Evolutionary conservation across 139 green algal species (phyloP), one percentile per base, ranked within the genome.

Genomic region (Coccomyxa sp.): DNA sequence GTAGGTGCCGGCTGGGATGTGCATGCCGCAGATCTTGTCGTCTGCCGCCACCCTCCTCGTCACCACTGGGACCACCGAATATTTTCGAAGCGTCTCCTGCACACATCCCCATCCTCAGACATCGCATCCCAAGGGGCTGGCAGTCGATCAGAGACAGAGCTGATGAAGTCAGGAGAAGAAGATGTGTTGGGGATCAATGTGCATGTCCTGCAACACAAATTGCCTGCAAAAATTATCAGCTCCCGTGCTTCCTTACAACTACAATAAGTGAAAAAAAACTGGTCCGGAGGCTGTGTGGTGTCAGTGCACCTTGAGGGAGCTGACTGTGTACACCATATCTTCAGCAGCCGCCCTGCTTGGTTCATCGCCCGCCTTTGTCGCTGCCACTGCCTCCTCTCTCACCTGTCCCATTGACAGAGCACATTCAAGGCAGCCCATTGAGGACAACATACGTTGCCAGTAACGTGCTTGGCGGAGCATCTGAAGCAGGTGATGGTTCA

Each of bases 1-100:
- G 89, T 93, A 93, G 63, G 89, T 93, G 76, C 92, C 93, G 12
- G 32, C 76, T 13, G 95, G 95, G 25, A 98, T 81, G 67, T 81
- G 76, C 71, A 93, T 82, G 4, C 94, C 95, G 25, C 87, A 83
- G 76, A 99, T 84, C 79, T 91, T 86, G 81, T 96, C 93, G 85
- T 96, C 90, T 38, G 86, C 79, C 32, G 83, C 84, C 32, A 92
- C 82, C 25, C 81, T 87, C 80, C 96, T 91, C 9, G 92, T 96
- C 11, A 99, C 94, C 32, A 98, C 93, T 7, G 96, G 96, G n/a
- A 99, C 96, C 31, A 99, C 93, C 10, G 86, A 93, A 89, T 97
- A 97, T 88, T 94, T 93, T 76, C 94, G 89, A 79, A 96, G 83
- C 31, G 88, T 87, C 83, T 94, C 88, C 90, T 92, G 83, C 57